phyloP scores from a whole-genome alignment of 345 rosid species.

The Clausena lansium region DNA sequence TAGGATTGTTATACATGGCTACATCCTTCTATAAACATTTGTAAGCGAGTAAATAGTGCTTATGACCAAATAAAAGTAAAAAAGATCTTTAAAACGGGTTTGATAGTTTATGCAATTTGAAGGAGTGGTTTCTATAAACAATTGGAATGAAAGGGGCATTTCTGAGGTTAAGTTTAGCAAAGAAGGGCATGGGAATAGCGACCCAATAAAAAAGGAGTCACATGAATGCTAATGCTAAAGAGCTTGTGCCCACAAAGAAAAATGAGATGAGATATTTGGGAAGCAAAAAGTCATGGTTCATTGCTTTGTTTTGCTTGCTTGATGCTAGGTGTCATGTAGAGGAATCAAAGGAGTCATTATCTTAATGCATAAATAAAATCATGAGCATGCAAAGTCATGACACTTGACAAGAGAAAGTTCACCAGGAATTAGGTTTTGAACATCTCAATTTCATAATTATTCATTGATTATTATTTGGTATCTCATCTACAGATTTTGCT shows the following conservation, averaged over 20 bases:
- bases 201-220: not conserved
- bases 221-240: not conserved
- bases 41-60: no score
- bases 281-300: not conserved
- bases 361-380: not conserved
- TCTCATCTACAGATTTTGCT: not conserved
- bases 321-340: not conserved
- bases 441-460: not conserved
- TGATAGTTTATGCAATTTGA: not conserved
- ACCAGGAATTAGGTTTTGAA: not conserved
- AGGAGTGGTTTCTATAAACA: no score
- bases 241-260: not conserved
- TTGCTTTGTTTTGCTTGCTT: not conserved
- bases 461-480: not conserved
- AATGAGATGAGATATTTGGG: not conserved
- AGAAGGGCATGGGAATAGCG: not conserved
- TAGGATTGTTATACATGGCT: no score
- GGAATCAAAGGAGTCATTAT: not conserved
- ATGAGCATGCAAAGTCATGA: conserved; percentile 4
- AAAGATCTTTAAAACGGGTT: no score
- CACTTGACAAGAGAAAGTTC: not conserved
- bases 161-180: not conserved
- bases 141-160: not conserved
- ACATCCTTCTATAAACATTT: no score
- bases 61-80: not conserved